Evolutionary conservation across 805 yeast species (phyloP).

Genomic region (Cyberlindnera petersonii): DNA sequence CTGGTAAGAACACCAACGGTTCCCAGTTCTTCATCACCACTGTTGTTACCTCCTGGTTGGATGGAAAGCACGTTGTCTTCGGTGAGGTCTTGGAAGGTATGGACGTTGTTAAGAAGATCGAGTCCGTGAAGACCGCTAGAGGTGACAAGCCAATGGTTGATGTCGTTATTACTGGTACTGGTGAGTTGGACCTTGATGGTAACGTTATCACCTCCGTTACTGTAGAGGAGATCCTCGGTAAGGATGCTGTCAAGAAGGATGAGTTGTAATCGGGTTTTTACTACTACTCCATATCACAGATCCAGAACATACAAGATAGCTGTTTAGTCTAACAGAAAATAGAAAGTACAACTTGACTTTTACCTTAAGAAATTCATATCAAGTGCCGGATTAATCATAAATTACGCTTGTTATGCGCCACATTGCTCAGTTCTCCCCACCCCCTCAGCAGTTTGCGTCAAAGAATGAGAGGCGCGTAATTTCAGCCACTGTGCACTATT

Average conservation of each 20-base stretch:
- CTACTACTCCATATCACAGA: no score
- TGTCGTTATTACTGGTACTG: conserved; percentile 64
- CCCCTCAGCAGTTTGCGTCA: conserved; percentile 4
- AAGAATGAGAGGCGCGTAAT: no score
- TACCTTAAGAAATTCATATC: no score
- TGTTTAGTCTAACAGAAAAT: no score
- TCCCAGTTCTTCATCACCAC: conserved; percentile 96
- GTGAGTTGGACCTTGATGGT: conserved; percentile 50
- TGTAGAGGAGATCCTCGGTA: conserved; percentile 12
- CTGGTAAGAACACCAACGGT: conserved; percentile 80
- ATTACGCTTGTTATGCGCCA: conserved; percentile 3
- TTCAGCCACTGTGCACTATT: no score
- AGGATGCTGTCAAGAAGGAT: conserved; percentile 27
- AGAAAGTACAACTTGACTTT: no score
- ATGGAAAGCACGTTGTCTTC: conserved; percentile 92
- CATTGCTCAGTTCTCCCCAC: no score
- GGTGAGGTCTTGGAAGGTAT: conserved; percentile 90
- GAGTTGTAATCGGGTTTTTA: no score
- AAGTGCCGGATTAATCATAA: no score
- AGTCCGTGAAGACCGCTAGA: conserved; percentile 60
- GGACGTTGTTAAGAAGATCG: conserved; percentile 76
- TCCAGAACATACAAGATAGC: no score
- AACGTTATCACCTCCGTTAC: conserved; percentile 23
- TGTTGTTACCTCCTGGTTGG: conserved; percentile 85
- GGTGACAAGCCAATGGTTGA: conserved; percentile 71